Evolutionary conservation across 2,329 filamentous ascomycete species (phyloP), one percentile per base, ranked within the genome.

Genomic region (Sclerotinia minor): DNA sequence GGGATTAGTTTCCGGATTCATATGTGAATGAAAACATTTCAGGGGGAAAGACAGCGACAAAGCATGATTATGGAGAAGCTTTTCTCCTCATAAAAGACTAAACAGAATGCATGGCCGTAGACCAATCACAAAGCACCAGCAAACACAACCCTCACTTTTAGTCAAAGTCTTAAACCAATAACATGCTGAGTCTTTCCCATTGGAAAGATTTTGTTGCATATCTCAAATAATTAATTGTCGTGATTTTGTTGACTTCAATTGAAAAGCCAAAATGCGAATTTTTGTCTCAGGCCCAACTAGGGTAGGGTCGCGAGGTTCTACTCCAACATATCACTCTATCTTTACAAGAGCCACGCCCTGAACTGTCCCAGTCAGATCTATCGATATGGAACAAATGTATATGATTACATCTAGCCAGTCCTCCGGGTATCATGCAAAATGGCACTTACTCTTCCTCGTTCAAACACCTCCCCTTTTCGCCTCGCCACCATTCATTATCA

Each of bases 1-100:
- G 84, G 70, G 78, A 80, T 47, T 70, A 49, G 13, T 45, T 63
- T 26, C 45, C 6, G 9, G 24, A 24, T 38, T 9, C 21, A 50
- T 38, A 5, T 7, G 7, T 41, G 7, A 41, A 29, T 9, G 17
- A 29, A 29, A 29, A 4, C 38, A 1, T n/a, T 35, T 15, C 38
- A 58, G 21, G 19, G 21, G 41, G 24, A 61, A 50, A 35, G n/a
- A 19, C 15, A 35, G 26, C 24, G 21, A 49, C 2, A 24, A 61
- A 49, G 44, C 3, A 49, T 38, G 29, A 49, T 35, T 47, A 47
- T 61, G 29, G 29, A 61, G 45, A 35, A 24, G 26, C 21, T 32
- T 19, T 61, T 38, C 6, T 50, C 44, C 47, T 19, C 52, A 55
- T 78, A 73, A 24, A 50, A 49, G 58, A 61, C 29, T 38, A 35